phyloP scores from a whole-genome alignment of 192 early-diverging fungal species.

The Coemansia nantahalensis region DNA sequence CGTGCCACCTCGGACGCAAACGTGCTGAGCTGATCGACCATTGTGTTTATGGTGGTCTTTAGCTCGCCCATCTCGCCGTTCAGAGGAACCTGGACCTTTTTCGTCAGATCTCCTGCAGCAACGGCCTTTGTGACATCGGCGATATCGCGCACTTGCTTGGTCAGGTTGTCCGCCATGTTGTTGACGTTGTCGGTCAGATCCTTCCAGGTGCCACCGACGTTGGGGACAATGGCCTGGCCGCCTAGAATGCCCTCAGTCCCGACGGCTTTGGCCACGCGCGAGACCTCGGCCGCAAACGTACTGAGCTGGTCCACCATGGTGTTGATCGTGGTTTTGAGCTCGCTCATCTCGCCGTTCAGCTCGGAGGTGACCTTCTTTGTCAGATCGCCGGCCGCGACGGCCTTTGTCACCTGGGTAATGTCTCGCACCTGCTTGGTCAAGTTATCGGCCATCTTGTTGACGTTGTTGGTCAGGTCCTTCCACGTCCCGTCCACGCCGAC shows the following conservation, averaged over 20 bases:
- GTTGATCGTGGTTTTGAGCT: conserved; percentile 56
- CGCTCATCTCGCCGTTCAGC: conserved; percentile 61
- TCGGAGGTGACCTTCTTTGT: conserved; percentile 54
- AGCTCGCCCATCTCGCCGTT: conserved; percentile 59
- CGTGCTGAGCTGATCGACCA: conserved; percentile 59
- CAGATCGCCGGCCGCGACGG: conserved; percentile 58
- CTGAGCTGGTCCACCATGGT: conserved; percentile 54
- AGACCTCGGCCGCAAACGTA: conserved; percentile 51
- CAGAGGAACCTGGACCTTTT: conserved; percentile 55
- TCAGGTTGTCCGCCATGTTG: conserved; percentile 60
- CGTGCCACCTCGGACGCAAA: conserved; percentile 66
- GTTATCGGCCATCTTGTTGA: conserved; percentile 59
- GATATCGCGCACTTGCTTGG: conserved; percentile 58
- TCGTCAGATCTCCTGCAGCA: conserved; percentile 55
- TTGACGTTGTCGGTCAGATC: conserved; percentile 60
- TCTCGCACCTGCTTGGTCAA: conserved; percentile 55
- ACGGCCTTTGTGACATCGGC: conserved; percentile 62
- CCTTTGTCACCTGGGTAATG: conserved; percentile 31
- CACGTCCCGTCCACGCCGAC: conserved; percentile 55
- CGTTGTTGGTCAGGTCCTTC: conserved; percentile 57
- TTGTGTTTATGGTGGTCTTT: conserved; percentile 59
- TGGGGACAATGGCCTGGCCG: conserved; percentile 52
- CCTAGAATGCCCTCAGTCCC: conserved; percentile 58
- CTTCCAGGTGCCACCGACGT: conserved; percentile 58
- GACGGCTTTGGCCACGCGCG: conserved; percentile 55